Evolutionary conservation across 345 rosid genomes (phyloP), one percentile per base, ranked within the genome.

Genomic region (Populus tremula): DNA sequence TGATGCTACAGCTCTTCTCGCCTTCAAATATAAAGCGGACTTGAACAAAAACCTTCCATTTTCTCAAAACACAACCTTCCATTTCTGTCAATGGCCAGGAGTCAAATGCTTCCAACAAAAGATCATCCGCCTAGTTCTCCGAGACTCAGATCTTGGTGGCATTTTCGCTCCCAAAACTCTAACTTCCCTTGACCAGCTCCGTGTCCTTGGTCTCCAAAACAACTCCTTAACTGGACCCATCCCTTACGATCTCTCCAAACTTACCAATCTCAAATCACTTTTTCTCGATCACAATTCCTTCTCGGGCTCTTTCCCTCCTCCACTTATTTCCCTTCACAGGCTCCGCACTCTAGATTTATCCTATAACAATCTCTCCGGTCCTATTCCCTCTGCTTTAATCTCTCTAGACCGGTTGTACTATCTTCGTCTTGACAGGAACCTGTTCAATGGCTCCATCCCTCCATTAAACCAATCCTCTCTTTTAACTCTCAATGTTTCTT

Each of bases 191-290:
- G 93, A 85, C 86, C 93, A 94, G 88, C 97, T 94, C 29, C 93
- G 99, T 5, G 98, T 94, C 69, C 88, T 94, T 59, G 86, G 95
- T 79, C 96, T 94, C 36, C 93, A 91, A 59, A 93, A 90, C 91
- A 86, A 72, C 87, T 93, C 98, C 8, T 90, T 94, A 75, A 82
- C 87, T 72, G 99, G 98, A 5, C 86, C 89, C 25, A 76, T 93
- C 64, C 99, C 99, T 1, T 13, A 47, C 18, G 96, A 94, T 73
- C 82, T 93, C 11, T 93, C 99, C 35, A 73, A 73, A 5, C 91
- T 94, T 67, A 14, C 81, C 78, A 93, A 91, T 75, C 93, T 94
- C 81, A 94, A 93, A 70, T 79, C 91, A 11, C 87, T 94, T 33
- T 93, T 89, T 77, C 91, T 93, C 20, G 91, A 87, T 77, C 92